Base-by-base conservation (phyloP, 2,329 filamentous ascomycete genomes). In the Phaeosphaeria sp. region DNA sequence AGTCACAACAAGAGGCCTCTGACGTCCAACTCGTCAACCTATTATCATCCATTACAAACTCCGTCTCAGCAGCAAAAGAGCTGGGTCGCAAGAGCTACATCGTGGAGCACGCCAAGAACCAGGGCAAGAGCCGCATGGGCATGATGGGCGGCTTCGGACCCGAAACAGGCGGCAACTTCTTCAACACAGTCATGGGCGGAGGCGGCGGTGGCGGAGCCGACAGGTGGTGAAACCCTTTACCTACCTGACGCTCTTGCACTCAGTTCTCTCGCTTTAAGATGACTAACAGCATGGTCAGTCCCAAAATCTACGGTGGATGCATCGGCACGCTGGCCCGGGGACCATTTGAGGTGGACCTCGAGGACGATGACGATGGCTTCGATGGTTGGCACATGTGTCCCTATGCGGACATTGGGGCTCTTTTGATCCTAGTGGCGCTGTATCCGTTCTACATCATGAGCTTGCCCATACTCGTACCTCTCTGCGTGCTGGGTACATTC, bases 21-120 rank as follows among this genome's bases (percentile, higher is more conserved):
- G 92, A 98, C 68, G 92, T 97, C 25, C 84, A 89, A 53, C 84
- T 97, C 2, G 85, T 96, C 49, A 86, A 87, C 4, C 81, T 98
- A 1, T 84, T 98, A 8, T 89, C 91, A 45, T 84, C 86, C 21
- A 84, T 97, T 27, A 89, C 93, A 62, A 86, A 90, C 61, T 91
- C 88, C 59, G 83, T 93, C 20, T 86, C 86, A 55, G 86, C 87
- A 33, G 88, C 91, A 22, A 86, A 90, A 53, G 89, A 92, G 48
- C 80, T 94, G 1, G 91, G 92, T 44, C 88, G 87, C 69, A 96
- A 93, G 77, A 91, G 89, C 64, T 60, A 74, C 20, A 73, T 81
- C 17, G 71, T 83, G 7, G 77, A 80, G 50, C 72, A 74, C 24
- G 78, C 75, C 50, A 77, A 76, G 59, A 69, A 65, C 40, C 74